Evolutionary conservation across 345 rosid species (phyloP).

Genomic region (Geranium rotundifolium): DNA sequence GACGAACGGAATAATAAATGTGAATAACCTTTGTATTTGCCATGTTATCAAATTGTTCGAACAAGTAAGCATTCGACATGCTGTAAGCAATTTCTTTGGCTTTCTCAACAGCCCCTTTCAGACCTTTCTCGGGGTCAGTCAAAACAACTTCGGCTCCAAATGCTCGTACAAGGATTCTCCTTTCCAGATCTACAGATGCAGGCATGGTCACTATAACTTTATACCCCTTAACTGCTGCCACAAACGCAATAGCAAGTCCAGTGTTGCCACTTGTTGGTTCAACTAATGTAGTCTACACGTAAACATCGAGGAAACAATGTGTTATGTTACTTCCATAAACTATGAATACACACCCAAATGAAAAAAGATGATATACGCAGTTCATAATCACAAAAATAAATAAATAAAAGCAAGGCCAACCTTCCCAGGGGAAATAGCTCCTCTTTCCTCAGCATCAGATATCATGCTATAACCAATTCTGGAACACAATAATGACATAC

Average conservation of each 20-base stretch:
- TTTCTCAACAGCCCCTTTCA: conserved; percentile 76
- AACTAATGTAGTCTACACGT: conserved; percentile 53
- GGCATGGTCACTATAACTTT: conserved; percentile 85
- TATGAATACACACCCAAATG: not conserved
- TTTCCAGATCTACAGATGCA: conserved; percentile 71
- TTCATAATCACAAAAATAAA: not conserved
- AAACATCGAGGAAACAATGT: conserved; percentile 1
- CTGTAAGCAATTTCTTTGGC: conserved; percentile 66
- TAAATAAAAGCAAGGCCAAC: conserved; percentile 21
- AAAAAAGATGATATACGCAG: not conserved
- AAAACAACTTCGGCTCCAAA: conserved; percentile 79
- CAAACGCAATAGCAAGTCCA: conserved; percentile 84
- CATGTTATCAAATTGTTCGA: conserved; percentile 68
- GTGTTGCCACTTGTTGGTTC: conserved; percentile 91
- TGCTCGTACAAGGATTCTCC: conserved; percentile 75
- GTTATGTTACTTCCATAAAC: not conserved
- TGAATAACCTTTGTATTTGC: conserved; percentile 56
- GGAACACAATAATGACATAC: conserved; percentile 12
- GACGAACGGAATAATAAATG: no score
- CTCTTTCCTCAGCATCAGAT: conserved; percentile 71
- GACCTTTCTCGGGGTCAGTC: conserved; percentile 79
- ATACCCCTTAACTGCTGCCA: conserved; percentile 78
- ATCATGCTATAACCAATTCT: conserved; percentile 87
- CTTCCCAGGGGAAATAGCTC: conserved; percentile 70
- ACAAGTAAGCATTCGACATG: conserved; percentile 64